phyloP scores from a whole-genome alignment of 139 green algal species.

The Nannochloris sp. region DNA sequence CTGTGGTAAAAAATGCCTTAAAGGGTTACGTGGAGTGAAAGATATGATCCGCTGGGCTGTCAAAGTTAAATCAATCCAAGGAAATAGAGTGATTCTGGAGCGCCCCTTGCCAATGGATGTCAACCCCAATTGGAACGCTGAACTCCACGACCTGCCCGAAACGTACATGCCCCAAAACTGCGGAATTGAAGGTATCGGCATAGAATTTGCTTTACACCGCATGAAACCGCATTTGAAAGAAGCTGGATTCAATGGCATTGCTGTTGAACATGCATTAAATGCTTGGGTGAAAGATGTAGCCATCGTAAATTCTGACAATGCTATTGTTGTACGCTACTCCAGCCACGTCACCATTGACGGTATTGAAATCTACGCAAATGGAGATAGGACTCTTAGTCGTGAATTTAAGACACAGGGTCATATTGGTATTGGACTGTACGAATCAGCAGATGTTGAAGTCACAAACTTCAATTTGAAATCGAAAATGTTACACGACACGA shows the following conservation, averaged over 20 bases:
- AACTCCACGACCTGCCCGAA: neutral
- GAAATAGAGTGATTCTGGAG: neutral
- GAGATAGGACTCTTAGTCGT: neutral
- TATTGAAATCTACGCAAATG: slow-evolving; percentile 1
- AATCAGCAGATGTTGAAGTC: slow-evolving; percentile 2
- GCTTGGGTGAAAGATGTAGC: neutral
- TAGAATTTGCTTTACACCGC: neutral
- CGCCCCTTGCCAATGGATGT: neutral
- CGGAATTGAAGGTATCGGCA: neutral
- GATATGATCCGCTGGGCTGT: neutral
- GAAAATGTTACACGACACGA: neutral
- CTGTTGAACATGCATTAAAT: neutral
- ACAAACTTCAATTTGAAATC: neutral
- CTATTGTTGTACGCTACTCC: neutral
- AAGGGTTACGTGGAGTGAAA: neutral
- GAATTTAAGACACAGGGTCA: neutral
- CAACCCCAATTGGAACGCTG: neutral
- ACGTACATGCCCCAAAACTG: neutral
- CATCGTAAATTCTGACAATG: slow-evolving; percentile 1
- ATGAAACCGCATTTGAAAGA: neutral
- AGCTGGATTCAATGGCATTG: neutral
- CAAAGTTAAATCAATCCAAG: neutral
- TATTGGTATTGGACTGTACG: slow-evolving; percentile 6
- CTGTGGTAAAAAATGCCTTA: slow-evolving; percentile 1
- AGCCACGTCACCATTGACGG: neutral